Percentiles rank a stretch among this genome's conserved stretches.
Evolutionary conservation across 2,329 filamentous ascomycete genomes (phyloP).

Genomic region (Alternaria incomplexa): DNA sequence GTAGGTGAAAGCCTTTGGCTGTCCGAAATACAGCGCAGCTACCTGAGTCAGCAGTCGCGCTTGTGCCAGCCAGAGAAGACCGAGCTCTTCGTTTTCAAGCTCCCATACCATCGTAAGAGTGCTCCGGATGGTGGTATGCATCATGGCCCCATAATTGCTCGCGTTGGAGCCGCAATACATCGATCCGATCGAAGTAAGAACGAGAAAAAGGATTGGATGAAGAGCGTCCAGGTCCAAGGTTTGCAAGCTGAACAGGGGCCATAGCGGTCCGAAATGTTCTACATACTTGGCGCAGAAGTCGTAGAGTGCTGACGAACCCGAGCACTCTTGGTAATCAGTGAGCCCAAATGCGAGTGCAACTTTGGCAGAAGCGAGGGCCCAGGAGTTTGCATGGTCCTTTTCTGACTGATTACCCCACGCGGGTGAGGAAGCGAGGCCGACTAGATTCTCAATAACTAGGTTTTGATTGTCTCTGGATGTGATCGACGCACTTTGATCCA

Average conservation of each 20-base stretch:
- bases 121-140: not conserved
- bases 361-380: not conserved
- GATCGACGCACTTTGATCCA: not conserved
- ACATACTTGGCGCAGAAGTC: not conserved
- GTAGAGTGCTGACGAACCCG: not conserved
- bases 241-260: not conserved
- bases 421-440: not conserved
- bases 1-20: not conserved
- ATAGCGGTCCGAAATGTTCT: not conserved
- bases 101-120: not conserved
- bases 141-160: not conserved
- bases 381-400: not conserved
- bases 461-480: not conserved
- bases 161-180: not conserved
- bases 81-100: not conserved
- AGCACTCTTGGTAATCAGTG: not conserved
- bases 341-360: not conserved
- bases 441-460: not conserved
- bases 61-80: not conserved
- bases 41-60: not conserved
- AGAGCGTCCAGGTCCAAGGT: not conserved
- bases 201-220: not conserved
- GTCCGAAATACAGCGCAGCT: not conserved
- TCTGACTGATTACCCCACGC: not conserved
- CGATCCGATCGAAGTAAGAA: not conserved